These are phyloP conservation scores for Notholithocarpus densiflorus DNA, from an alignment of 306 rosid species.

Conservation along the genomic window DNA sequence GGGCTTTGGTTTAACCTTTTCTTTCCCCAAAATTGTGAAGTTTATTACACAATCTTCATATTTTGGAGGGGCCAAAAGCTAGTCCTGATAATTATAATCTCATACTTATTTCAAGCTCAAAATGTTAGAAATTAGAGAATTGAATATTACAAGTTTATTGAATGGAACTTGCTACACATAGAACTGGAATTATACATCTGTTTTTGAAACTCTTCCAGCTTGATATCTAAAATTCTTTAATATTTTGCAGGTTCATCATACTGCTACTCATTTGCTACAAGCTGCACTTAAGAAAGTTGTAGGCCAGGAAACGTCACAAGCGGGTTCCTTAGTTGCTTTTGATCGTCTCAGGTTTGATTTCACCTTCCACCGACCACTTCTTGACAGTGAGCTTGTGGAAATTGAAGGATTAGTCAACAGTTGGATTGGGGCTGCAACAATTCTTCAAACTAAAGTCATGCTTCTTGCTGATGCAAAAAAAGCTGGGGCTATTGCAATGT, in stretches of 20 bases:
- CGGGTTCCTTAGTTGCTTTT: constrained; percentile 95
- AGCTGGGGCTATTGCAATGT: constrained; percentile 95
- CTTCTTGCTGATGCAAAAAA: constrained; percentile 78
- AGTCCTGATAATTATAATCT: constrained; percentile 10
- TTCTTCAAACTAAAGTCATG: constrained; percentile 86
- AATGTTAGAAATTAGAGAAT: constrained; percentile 10
- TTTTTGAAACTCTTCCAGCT: constrained; percentile 15
- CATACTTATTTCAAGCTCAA: constrained; percentile 12
- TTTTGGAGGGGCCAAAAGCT: background rate
- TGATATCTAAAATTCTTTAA: constrained; percentile 14
- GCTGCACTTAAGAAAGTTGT: constrained; percentile 79
- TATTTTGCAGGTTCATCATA: constrained; percentile 85
- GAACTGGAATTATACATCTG: background rate
- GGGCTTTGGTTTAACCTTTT: constrained; percentile 3
- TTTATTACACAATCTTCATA: background rate
- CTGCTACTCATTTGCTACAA: constrained; percentile 95
- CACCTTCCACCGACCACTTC: constrained; percentile 78
- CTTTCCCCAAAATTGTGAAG: constrained; percentile 6
- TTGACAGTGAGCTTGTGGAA: constrained; percentile 59
- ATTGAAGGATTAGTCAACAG: constrained; percentile 69
- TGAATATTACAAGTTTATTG: background rate
- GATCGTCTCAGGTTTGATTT: constrained; percentile 96
- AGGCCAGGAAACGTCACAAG: constrained; percentile 94
- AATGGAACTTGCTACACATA: background rate
- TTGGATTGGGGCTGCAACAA: constrained; percentile 76